Evolutionary conservation across 371 early-diverging fungal genomes (phyloP).

Genomic region (Thermomucor indicae-seudaticae): DNA sequence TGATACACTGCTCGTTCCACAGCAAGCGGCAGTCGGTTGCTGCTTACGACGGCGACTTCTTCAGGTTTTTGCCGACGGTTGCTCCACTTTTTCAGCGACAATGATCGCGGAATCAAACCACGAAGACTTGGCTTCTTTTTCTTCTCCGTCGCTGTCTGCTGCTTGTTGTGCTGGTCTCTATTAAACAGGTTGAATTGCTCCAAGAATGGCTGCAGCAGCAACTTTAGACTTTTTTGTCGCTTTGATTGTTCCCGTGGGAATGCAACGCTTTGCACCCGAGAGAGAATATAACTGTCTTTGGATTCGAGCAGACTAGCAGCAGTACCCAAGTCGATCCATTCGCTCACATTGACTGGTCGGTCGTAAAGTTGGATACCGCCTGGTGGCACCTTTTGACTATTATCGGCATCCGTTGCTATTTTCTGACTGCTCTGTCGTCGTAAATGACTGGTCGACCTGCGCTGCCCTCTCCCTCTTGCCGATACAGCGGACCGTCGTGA

Average conservation of each 20-base stretch:
- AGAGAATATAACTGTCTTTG: slow-evolving; percentile 17
- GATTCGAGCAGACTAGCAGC: slow-evolving; percentile 32
- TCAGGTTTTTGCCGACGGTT: too few relatives aligned
- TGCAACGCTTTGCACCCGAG: not conserved
- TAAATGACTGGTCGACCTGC: not conserved
- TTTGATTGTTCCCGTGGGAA: not conserved
- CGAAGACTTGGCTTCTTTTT: too few relatives aligned
- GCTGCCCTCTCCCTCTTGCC: slow-evolving; percentile 8
- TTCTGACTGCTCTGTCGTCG: not conserved
- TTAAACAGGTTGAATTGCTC: too few relatives aligned
- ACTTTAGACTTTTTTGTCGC: not conserved
- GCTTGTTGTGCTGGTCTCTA: too few relatives aligned
- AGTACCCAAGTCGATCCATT: slow-evolving; percentile 47
- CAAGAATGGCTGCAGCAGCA: too few relatives aligned
- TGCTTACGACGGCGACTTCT: too few relatives aligned
- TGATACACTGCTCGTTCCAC: slow-evolving; percentile 69
- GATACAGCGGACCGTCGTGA: slow-evolving; percentile 20
- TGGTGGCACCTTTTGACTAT: not conserved
- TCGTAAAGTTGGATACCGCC: slow-evolving; percentile 32
- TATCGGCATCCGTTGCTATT: not conserved
- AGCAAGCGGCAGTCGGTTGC: slow-evolving; percentile 55
- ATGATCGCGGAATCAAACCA: too few relatives aligned
- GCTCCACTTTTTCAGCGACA: too few relatives aligned
- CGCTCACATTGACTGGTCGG: slow-evolving; percentile 44
- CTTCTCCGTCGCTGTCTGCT: too few relatives aligned